Conservation (phyloP, 768 basidiomycete genomes). For the Hortiboletus campestris region DNA sequence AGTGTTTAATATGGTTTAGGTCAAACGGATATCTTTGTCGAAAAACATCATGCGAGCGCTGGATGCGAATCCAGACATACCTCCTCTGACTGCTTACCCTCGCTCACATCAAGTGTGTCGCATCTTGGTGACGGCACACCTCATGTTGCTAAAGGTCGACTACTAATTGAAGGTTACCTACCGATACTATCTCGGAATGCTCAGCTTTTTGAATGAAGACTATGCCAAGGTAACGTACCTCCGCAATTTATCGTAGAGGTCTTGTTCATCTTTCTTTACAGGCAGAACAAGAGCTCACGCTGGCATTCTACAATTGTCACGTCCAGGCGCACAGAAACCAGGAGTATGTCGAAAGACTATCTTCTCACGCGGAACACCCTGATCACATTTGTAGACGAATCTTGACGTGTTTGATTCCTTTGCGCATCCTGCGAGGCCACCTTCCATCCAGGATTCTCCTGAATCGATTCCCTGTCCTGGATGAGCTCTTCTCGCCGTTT, state of each 20-base stretch:
- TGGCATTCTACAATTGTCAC: constrained; percentile 86
- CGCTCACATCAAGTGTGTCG: constrained; percentile 75
- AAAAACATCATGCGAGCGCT: constrained; percentile 92
- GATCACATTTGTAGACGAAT: constrained; percentile 60
- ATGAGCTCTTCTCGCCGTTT: constrained; percentile 78
- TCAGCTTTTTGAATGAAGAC: constrained; percentile 91
- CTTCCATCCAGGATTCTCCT: constrained; percentile 76
- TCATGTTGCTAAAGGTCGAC: constrained; percentile 13
- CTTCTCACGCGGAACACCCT: not conserved
- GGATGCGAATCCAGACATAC: constrained; percentile 81
- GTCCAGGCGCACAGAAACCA: constrained; percentile 68
- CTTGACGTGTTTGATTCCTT: constrained; percentile 84
- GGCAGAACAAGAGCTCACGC: constrained; percentile 84
- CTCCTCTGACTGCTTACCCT: constrained; percentile 72
- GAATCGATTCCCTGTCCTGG: constrained; percentile 66
- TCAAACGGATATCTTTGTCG: constrained; percentile 86
- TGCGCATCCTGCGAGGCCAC: constrained; percentile 84
- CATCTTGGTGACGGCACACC: constrained; percentile 7
- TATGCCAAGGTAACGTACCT: constrained; percentile 64
- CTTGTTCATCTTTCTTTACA: constrained; percentile 29
- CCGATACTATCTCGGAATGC: constrained; percentile 92
- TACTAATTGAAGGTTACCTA: constrained; percentile 72
- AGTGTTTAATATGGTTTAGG: constrained; percentile 41
- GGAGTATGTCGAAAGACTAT: constrained; percentile 53
- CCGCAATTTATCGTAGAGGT: not conserved